Evolutionary conservation across 139 green algal species (phyloP), one percentile per base, ranked within the genome.

Genomic region (Micractinium conductrix): DNA sequence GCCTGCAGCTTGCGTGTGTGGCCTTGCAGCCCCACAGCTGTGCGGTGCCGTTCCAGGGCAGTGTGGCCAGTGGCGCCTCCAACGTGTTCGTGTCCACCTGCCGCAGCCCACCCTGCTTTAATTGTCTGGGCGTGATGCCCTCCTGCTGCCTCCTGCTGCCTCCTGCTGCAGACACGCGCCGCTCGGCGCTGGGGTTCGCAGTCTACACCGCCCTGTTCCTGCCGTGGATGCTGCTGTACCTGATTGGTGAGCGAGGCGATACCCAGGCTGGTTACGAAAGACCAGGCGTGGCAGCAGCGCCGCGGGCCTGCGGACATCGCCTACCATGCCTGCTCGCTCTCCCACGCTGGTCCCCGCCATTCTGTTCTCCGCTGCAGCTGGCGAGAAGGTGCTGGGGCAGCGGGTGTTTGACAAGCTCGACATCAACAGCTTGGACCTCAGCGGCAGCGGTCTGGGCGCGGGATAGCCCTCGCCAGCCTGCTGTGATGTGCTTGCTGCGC

Each of bases 221-320:
- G 71, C 84, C 90, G 1, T 95, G 92, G 92, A 85, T 95, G 55
- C 55, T 94, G 26, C 28, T 90, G 0, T 95, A 93, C 73, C 72
- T 88, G 24, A 91, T 90, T 22, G 90, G 85, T 33, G 89, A 86
- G 12, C 17, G 0, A 9, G 21, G 68, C 68, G 35, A 1, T 37
- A 21, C 6, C 6, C 68, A 12, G 14, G 12, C 35, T 30, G 17
- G 1, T 1, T 48, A 16, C 38, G 30, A 4, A 7, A 16, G 16
- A 17, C 17, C 9, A 1, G 22, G 1, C 68, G 1, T 28, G 33
- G 24, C 6, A 45, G 33, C 7, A 4, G 38, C 28, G 0, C 37
- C n/a, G n/a, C 37, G 48, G 68, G 30, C 63, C 63, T 22, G 12
- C 21, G 30, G 6, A 35, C 12, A 9, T 42, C 1, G 24, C 30